phyloP scores from a whole-genome alignment of 139 green algal species.

The Chlorella ohadii region DNA sequence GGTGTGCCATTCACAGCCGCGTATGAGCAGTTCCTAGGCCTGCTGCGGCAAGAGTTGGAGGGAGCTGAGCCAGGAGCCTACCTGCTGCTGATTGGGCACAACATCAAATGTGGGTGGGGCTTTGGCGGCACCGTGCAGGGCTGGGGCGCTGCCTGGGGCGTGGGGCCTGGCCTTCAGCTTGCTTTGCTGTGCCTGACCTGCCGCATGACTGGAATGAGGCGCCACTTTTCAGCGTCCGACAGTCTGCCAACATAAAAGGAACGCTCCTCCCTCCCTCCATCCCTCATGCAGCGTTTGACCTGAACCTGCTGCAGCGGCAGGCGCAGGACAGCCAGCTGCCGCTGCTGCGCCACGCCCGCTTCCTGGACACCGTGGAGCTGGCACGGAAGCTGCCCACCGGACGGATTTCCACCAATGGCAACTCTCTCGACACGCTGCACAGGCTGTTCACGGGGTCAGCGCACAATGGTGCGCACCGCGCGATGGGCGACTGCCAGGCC shows the following conservation, averaged over 20 bases:
- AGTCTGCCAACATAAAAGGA: too few species aligned
- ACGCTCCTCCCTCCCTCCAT: too few species aligned
- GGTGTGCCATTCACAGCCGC: neutral
- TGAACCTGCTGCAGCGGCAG: conserved; percentile 45
- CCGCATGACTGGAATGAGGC: too few species aligned
- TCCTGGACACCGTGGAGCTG: conserved; percentile 61
- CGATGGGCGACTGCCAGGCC: conserved; percentile 31
- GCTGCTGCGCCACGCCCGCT: conserved; percentile 42
- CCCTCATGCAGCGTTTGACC: conserved; percentile 34
- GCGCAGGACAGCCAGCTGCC: conserved; percentile 25
- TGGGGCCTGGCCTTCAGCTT: too few species aligned
- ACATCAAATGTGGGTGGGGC: neutral
- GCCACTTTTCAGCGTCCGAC: too few species aligned
- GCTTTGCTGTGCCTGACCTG: too few species aligned
- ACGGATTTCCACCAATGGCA: neutral
- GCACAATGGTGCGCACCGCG: conserved; percentile 12
- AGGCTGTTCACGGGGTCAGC: neutral
- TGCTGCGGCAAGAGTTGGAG: conserved; percentile 31
- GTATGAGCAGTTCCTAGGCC: conserved; percentile 40
- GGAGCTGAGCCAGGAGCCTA: conserved; percentile 4
- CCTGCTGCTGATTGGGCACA: conserved; percentile 48
- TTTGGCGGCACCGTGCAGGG: too few species aligned
- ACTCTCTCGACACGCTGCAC: conserved; percentile 6
- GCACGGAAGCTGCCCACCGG: neutral
- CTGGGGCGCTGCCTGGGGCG: too few species aligned